Percentiles rank a stretch among this genome's conserved stretches.
Evolutionary conservation across 225 moss, liverwort and hornwort species (phyloP).

Genomic region (Marchantia polymorpha): DNA sequence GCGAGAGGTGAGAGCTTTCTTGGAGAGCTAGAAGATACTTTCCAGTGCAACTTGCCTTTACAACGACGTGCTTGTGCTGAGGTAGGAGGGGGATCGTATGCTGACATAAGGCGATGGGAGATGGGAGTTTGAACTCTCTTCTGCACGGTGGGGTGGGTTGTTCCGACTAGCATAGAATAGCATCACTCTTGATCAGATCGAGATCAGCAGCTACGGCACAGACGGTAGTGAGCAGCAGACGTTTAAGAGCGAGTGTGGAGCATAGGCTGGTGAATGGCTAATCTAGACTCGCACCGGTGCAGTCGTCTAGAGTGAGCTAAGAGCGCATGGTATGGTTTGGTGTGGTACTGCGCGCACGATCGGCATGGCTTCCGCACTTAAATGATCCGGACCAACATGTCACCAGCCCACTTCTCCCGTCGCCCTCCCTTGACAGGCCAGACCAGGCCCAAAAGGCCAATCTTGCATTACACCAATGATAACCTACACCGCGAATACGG

Average conservation of each 20-base stretch:
- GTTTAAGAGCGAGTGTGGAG: not conserved
- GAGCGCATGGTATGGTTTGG: not conserved
- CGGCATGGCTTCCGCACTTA: not conserved
- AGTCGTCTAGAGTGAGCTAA: not conserved
- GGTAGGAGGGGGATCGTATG: not conserved
- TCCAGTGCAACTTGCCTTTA: not conserved
- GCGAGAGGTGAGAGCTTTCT: not conserved
- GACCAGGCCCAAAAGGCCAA: too few relatives aligned
- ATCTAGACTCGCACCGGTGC: not conserved
- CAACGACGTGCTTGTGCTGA: slow-evolving; percentile 7
- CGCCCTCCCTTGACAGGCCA: too few relatives aligned
- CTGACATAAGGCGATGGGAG: not conserved
- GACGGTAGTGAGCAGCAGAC: not conserved
- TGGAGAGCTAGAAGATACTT: not conserved
- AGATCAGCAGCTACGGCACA: too few relatives aligned
- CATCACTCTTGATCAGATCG: not conserved
- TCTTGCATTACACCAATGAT: too few relatives aligned
- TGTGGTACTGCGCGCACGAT: not conserved
- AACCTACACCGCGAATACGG: too few relatives aligned
- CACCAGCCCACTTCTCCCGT: too few relatives aligned
- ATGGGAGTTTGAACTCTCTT: not conserved
- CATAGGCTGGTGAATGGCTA: not conserved
- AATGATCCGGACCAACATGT: not conserved
- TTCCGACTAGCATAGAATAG: not conserved
- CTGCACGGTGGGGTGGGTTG: not conserved